These are phyloP conservation scores for Microcyclospora pomicola DNA, from an alignment of 2,329 filamentous ascomycete species.

Conservation along the genomic window DNA sequence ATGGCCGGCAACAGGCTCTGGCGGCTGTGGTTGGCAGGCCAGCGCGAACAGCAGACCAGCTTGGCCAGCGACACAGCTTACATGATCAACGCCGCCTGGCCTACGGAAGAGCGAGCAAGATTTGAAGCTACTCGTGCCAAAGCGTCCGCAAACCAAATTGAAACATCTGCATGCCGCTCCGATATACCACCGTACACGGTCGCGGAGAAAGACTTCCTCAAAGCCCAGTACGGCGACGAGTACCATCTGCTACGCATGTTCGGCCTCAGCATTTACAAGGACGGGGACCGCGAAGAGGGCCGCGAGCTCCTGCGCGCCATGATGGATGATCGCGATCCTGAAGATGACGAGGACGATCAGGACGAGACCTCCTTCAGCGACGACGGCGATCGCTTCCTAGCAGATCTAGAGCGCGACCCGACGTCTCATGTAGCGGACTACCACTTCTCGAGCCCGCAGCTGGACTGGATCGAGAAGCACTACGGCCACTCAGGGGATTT, in stretches of 20 bases:
- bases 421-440: slow-evolving; percentile 11
- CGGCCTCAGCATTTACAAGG: slow-evolving; percentile 24
- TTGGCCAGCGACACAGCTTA: neutral
- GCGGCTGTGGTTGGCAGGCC: slow-evolving; percentile 3
- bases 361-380: no score
- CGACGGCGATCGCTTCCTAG: slow-evolving; percentile 2
- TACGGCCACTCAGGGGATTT: slow-evolving; percentile 7
- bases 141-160: no score
- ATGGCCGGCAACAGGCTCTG: slow-evolving; percentile 6
- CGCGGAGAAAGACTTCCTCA: slow-evolving; percentile 25
- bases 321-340: slow-evolving; percentile 23
- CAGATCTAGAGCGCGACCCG: slow-evolving; percentile 6
- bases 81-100: slow-evolving; percentile 4
- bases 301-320: slow-evolving; percentile 17
- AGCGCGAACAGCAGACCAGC: slow-evolving; percentile 3
- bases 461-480: slow-evolving; percentile 10
- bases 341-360: slow-evolving; percentile 35
- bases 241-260: slow-evolving; percentile 22
- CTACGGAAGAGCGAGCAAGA: neutral
- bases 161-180: neutral
- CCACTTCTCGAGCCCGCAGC: slow-evolving; percentile 6
- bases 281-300: slow-evolving; percentile 26
- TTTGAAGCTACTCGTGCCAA: no score
- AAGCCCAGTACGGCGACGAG: slow-evolving; percentile 20
- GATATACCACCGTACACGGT: slow-evolving; percentile 5